Evolutionary conservation across 2,329 filamentous ascomycete species (phyloP).

Genomic region (Basipetospora chlamydospora): DNA sequence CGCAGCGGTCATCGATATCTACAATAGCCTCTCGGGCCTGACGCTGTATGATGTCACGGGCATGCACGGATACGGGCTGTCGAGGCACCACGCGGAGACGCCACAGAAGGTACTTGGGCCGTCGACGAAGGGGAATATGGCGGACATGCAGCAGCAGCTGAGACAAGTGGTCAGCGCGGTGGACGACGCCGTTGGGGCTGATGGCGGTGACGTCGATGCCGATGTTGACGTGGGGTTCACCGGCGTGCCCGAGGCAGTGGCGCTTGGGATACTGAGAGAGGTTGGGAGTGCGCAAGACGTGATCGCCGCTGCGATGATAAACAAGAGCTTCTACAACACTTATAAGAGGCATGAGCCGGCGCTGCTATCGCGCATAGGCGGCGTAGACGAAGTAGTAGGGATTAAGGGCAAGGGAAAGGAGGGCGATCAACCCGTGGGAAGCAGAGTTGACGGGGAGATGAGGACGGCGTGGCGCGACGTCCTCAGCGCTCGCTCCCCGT

Average conservation of each 20-base stretch:
- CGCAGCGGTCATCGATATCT: slow-evolving; percentile 32
- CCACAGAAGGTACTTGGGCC: slow-evolving; percentile 17
- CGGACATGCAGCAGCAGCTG: too few relatives aligned
- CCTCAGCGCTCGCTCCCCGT: slow-evolving; percentile 7
- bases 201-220: neutral
- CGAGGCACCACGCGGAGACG: slow-evolving; percentile 20
- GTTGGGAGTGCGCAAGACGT: slow-evolving; percentile 27
- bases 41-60: slow-evolving; percentile 34
- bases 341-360: slow-evolving; percentile 29
- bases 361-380: slow-evolving; percentile 11
- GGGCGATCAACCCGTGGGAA: too few relatives aligned
- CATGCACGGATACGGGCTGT: slow-evolving; percentile 34
- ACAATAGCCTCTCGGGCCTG: slow-evolving; percentile 33
- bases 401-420: neutral
- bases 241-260: slow-evolving; percentile 20
- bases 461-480: slow-evolving; percentile 14
- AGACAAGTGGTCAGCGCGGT: too few relatives aligned
- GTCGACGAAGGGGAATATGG: neutral
- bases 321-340: slow-evolving; percentile 26
- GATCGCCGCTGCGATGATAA: slow-evolving; percentile 25
- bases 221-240: neutral
- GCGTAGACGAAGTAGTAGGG: neutral
- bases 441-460: too few relatives aligned
- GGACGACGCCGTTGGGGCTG: neutral
- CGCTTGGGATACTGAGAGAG: slow-evolving; percentile 24